phyloP scores from a whole-genome alignment of 1,284 basidiomycete species.

The Puccinia polysora region DNA sequence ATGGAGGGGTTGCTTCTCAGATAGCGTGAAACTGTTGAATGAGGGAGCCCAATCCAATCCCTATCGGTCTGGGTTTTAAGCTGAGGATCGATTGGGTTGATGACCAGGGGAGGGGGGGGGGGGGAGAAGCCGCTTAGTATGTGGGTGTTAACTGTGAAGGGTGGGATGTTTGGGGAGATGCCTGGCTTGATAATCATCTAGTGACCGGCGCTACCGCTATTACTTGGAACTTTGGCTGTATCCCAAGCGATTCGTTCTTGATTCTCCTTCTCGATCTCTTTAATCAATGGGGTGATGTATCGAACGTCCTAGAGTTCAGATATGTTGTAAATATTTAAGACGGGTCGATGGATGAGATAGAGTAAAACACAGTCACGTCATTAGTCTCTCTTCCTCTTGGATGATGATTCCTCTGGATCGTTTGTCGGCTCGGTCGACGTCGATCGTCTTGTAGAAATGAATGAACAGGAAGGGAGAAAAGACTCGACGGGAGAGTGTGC shows the following conservation, averaged over 20 bases:
- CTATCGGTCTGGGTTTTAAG: too few species aligned
- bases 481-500: too few species aligned
- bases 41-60: too few species aligned
- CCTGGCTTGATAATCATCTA: conserved; percentile 78
- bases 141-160: background rate
- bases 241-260: conserved; percentile 80
- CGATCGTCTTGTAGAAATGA: background rate
- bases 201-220: too few species aligned
- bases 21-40: too few species aligned
- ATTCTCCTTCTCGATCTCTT: conserved; percentile 71
- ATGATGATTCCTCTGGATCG: background rate
- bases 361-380: conserved; percentile 10
- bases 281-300: conserved; percentile 78
- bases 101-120: too few species aligned
- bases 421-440: conserved; percentile 24
- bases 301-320: conserved; percentile 67
- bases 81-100: too few species aligned
- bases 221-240: conserved; percentile 53
- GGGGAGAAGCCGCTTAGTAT: too few species aligned
- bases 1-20: too few species aligned
- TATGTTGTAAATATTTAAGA: too few species aligned
- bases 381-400: too few species aligned
- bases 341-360: too few species aligned
- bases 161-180: conserved; percentile 47
- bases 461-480: conserved; percentile 22